Evolutionary conservation across 2,329 filamentous ascomycete genomes (phyloP).

Genomic region (Aureobasidium zeae): DNA sequence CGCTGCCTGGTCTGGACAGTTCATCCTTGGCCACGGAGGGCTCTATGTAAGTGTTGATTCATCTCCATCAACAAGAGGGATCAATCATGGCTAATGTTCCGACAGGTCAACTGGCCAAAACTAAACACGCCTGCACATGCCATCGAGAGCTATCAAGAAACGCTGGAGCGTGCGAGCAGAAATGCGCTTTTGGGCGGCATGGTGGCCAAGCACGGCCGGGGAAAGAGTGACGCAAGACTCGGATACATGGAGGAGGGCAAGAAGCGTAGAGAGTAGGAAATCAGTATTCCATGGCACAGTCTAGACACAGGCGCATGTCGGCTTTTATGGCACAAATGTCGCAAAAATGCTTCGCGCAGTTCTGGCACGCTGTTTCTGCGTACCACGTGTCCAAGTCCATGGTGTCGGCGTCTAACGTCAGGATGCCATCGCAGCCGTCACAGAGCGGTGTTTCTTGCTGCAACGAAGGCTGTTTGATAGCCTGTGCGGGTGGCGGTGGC

Average conservation of each 20-base stretch:
- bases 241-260: constrained; percentile 91
- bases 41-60: constrained; percentile 89
- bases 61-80: no score
- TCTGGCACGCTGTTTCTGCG: constrained; percentile 29
- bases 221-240: constrained; percentile 71
- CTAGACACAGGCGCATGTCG: constrained; percentile 32
- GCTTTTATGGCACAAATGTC: constrained; percentile 34
- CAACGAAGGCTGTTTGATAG: constrained; percentile 10
- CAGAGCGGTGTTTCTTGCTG: constrained; percentile 24
- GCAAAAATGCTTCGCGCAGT: constrained; percentile 34
- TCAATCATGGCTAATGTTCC: no score
- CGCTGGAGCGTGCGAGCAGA: constrained; percentile 70
- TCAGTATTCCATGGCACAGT: constrained; percentile 27
- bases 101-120: constrained; percentile 94
- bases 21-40: constrained; percentile 77
- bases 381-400: constrained; percentile 33
- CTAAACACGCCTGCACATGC: constrained; percentile 83
- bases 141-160: constrained; percentile 79
- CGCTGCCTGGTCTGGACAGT: constrained; percentile 61
- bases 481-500: constrained; percentile 25
- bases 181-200: constrained; percentile 72
- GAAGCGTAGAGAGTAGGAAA: constrained; percentile 76
- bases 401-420: constrained; percentile 28
- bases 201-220: constrained; percentile 64
- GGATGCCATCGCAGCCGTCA: constrained; percentile 36